Base-by-base conservation (phyloP, 805 yeast genomes). In the Saccharomycopsis javanensis region DNA sequence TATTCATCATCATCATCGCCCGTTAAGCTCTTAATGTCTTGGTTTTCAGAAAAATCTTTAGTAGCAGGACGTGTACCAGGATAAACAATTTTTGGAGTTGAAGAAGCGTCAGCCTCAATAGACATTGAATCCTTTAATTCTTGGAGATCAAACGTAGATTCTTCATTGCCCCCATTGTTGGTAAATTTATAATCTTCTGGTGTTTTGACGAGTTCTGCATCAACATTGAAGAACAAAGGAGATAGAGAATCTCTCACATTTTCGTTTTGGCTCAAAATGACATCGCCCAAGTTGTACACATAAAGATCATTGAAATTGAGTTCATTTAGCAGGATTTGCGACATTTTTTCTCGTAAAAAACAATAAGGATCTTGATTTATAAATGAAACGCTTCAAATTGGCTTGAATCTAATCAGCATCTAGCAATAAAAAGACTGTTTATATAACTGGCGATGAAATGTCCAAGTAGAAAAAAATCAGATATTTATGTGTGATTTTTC, bases 61-160 rank as follows among this genome's bases (percentile, higher is more conserved):
- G 28, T 25, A 3, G 28, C 10, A 8, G 28, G 28, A 20, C 48
- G 28, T 5, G 28, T 4, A 6, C 16, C 10, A 42, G 48, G 48
- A 42, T 42, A 20, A 10, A 42, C 15, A 8, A 42, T 42, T 13
- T 10, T 42, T 2, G 48, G 28, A 23, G 48, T 25, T 23, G 28
- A 6, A n/a, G 16, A 16, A n/a, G 42, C 6, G 5, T 35, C 42
- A 31, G 35, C 11, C 5, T 28, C 13, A 11, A 11, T 23, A 10
- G 48, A 28, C 6, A 42, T 15, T 10, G 48, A 42, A 20, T 42
- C 48, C 5, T 23, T 42, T 28, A 42, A 16, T 3, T 42, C 48
- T 42, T 42, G 48, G 28, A 42, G 13, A 42, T 42, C 48, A 42
- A 42, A 42, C 48, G 25, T n/a, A 42, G 48, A 42, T 25, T 42